Percentiles rank a stretch among this genome's conserved stretches.
Evolutionary conservation across 371 early-diverging fungal species (phyloP).

Genomic region (Batkoa obscura): DNA sequence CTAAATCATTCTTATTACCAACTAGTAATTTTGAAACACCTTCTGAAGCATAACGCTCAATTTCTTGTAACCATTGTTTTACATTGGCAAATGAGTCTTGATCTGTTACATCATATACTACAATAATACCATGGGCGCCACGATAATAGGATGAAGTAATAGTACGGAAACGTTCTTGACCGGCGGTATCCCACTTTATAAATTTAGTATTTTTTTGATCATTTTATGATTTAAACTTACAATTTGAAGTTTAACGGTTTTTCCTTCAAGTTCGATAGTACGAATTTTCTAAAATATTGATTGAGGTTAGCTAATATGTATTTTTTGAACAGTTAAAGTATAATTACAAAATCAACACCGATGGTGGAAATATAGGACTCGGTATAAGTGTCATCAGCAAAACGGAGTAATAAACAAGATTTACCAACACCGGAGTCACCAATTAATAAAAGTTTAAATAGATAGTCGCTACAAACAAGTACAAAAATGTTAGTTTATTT

Average conservation of each 20-base stretch:
- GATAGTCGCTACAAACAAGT: slow-evolving; percentile 55
- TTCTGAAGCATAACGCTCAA: slow-evolving; percentile 90
- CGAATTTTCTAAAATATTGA: slow-evolving; percentile 74
- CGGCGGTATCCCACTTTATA: slow-evolving; percentile 95
- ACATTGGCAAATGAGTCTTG: slow-evolving; percentile 82
- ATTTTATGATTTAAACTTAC: slow-evolving; percentile 18
- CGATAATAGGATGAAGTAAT: slow-evolving; percentile 98
- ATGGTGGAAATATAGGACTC: slow-evolving; percentile 97
- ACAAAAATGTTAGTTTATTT: background rate
- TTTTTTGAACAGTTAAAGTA: background rate
- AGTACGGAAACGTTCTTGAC: slow-evolving; percentile 99
- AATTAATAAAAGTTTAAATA: slow-evolving; percentile 97
- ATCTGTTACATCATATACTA: slow-evolving; percentile 98
- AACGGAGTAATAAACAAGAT: slow-evolving; percentile 92
- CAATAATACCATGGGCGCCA: slow-evolving; percentile 96
- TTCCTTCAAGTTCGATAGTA: slow-evolving; percentile 94
- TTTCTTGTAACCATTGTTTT: slow-evolving; percentile 93
- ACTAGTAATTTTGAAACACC: slow-evolving; percentile 87
- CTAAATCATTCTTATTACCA: slow-evolving; percentile 98
- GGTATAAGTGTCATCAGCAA: slow-evolving; percentile 97
- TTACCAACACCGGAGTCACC: slow-evolving; percentile 99
- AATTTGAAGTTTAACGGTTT: slow-evolving; percentile 97
- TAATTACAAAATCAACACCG: slow-evolving; percentile 85
- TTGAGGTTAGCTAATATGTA: background rate
- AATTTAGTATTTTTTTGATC: background rate